Base-by-base conservation (phyloP, 495 filamentous ascomycete species). In the Pyrenula aspistea region DNA sequence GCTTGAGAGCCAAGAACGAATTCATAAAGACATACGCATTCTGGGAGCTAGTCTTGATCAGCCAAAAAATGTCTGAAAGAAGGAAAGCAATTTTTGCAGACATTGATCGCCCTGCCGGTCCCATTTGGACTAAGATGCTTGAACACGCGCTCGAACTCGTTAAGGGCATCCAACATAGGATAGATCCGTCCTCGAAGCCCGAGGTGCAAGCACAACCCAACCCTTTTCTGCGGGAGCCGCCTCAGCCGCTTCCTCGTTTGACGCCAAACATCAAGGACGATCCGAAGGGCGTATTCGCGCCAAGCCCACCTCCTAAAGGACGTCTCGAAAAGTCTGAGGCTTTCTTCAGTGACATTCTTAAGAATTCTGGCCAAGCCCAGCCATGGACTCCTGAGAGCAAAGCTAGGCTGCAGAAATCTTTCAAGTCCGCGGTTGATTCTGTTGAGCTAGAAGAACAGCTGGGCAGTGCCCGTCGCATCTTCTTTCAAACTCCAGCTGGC, bases 31-130 rank as follows among this genome's bases (percentile, higher is more conserved):
- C 81, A 2, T 92, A 92, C 66, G 92, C 93, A 22, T 89, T 95
- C 72, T 94, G 91, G 87, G 93, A 98, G 66, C 75, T 97, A 20
- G 77, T 79, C 24, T 77, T 85, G 56, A 94, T 96, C 59, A 83
- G 88, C 53, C 77, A 85, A 54, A 80, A 82, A 25, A 89, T 82
- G 57, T 72, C 82, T 10, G 79, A 80, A 10, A 82, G 94, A 24
- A 82, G 93, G 22, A 88, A 86, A 64, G 77, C 80, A 20, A 89
- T 98, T 55, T 96, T 89, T 70, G 83, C 84, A 56, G 94, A 97
- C 61, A 85, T 96, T 54, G 88, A 95, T 57, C 88, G 93, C 58
- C 80, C 81, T 25, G 84, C 82, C 31, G 86, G 85, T 1, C 78
- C 86, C 3, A 84, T 83, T 51, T 96, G 90, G 90, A 81, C 82